phyloP scores from a whole-genome alignment of 306 rosid genomes.

The Vigna hirtella region DNA sequence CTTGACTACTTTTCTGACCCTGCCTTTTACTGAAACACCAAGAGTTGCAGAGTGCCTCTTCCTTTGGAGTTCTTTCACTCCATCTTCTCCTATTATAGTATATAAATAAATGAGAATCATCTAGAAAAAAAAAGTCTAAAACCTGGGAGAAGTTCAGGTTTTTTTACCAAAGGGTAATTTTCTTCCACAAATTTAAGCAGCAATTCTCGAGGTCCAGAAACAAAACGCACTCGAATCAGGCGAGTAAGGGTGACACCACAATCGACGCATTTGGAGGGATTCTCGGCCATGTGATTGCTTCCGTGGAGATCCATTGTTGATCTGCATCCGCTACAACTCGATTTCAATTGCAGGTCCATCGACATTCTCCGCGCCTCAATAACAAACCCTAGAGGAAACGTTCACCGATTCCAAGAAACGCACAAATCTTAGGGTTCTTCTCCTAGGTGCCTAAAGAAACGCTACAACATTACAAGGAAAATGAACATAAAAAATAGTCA shows the following conservation, averaged over 20 bases:
- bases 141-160: constrained; percentile 93
- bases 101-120: constrained; percentile 42
- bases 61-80: constrained; percentile 94
- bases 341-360: constrained; percentile 64
- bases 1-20: constrained; percentile 89
- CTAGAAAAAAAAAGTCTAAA: constrained; percentile 26
- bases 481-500: constrained; percentile 40
- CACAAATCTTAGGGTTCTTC: constrained; percentile 33
- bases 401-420: neutral
- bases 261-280: constrained; percentile 69
- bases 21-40: constrained; percentile 88
- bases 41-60: constrained; percentile 95
- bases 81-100: constrained; percentile 71
- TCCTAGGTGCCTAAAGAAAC: constrained; percentile 96
- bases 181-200: constrained; percentile 96
- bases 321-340: constrained; percentile 80
- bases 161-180: constrained; percentile 94
- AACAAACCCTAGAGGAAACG: neutral
- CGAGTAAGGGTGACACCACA: constrained; percentile 80
- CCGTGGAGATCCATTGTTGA: constrained; percentile 83
- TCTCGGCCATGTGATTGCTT: constrained; percentile 91
- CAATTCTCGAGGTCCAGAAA: constrained; percentile 95
- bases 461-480: constrained; percentile 63
- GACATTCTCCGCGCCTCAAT: constrained; percentile 47
- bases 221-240: constrained; percentile 73